A percentile compares a stretch with the other conserved stretches of the same genome.
Evolutionary conservation across 257 asterid genomes (phyloP).

Genomic region (Gentiana straminea): DNA sequence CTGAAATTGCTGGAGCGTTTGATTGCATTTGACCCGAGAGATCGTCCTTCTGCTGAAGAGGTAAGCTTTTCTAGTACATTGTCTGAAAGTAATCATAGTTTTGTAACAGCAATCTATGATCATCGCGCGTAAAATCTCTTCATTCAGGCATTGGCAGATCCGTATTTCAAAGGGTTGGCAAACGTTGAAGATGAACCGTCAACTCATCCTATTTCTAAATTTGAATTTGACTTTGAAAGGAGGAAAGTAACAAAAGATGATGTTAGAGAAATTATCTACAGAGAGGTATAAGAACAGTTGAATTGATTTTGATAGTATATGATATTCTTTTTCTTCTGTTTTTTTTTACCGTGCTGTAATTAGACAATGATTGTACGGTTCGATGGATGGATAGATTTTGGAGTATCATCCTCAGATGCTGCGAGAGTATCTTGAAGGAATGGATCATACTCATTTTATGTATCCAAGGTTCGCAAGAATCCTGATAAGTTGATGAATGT

Average conservation of each 20-base stretch:
- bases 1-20: conserved; percentile 72
- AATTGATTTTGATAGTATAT: conserved; percentile 4
- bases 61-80: conserved; percentile 23
- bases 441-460: conserved; percentile 89
- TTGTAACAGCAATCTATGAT: not conserved
- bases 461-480: conserved; percentile 75
- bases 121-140: conserved; percentile 7
- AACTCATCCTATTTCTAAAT: conserved; percentile 68
- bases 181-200: conserved; percentile 85
- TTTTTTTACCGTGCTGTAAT: conserved; percentile 17
- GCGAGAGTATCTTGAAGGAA: conserved; percentile 86
- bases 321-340: conserved; percentile 6
- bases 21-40: conserved; percentile 89
- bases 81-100: not conserved
- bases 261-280: conserved; percentile 73
- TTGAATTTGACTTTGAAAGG: conserved; percentile 90
- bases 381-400: conserved; percentile 64
- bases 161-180: conserved; percentile 68
- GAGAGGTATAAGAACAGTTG: conserved; percentile 49
- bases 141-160: conserved; percentile 76
- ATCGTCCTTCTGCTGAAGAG: conserved; percentile 89
- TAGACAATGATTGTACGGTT: conserved; percentile 16
- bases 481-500: no score
- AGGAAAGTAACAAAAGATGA: conserved; percentile 62
- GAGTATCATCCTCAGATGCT: conserved; percentile 99